Percentiles rank a stretch among this genome's conserved stretches.
These are phyloP conservation scores for Podila epigama DNA, from an alignment of 192 early-diverging fungal genomes.

Conservation along the genomic window DNA sequence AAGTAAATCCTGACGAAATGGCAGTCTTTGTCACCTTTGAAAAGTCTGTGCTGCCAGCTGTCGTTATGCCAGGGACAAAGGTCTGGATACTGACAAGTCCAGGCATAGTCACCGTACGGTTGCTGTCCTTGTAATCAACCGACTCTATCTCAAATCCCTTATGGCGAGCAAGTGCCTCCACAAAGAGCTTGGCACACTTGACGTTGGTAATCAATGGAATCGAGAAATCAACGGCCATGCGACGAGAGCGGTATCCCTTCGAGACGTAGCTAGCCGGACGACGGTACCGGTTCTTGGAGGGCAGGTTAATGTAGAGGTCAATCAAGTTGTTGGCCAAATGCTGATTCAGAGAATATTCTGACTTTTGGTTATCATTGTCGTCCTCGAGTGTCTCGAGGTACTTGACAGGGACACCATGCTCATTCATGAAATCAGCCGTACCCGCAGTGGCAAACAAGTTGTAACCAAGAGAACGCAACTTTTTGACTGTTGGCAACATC, in stretches of 20 bases:
- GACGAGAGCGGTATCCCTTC: conserved; percentile 91
- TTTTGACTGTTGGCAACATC: conserved; percentile 90
- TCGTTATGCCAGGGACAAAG: conserved; percentile 63
- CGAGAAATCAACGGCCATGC: conserved; percentile 98
- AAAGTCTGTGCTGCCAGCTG: conserved; percentile 59
- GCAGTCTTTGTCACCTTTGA: conserved; percentile 71
- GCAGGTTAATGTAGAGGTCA: conserved; percentile 98
- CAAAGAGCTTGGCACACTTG: conserved; percentile 98
- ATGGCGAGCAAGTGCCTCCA: conserved; percentile 91
- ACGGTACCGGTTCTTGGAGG: conserved; percentile 96
- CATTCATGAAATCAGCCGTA: conserved; percentile 95
- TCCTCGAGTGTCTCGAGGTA: conserved; percentile 85
- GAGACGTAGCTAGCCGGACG: conserved; percentile 95
- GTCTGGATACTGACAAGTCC: conserved; percentile 87
- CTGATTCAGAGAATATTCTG: conserved; percentile 93
- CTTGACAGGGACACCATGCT: conserved; percentile 92
- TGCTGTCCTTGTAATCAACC: conserved; percentile 92
- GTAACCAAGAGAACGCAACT: conserved; percentile 88
- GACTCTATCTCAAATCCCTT: conserved; percentile 72
- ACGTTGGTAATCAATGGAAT: conserved; percentile 98
- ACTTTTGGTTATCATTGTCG: conserved; percentile 61
- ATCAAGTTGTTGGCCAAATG: conserved; percentile 97
- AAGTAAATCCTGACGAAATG: conserved; percentile 87
- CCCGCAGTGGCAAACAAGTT: conserved; percentile 95
- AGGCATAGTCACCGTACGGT: conserved; percentile 83